Evolutionary conservation across 164 flowering plant species (phyloP).

Genomic region (grape (Vitis vinifera)): ASM3070453v1 NC_081819.1:20574001-20574500

Average conservation of each 20-base stretch:
- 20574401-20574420: slow-evolving; percentile 78
- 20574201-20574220: slow-evolving; percentile 87
- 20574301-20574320: slow-evolving; percentile 75
- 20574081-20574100: slow-evolving; percentile 79
- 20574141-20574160: slow-evolving; percentile 64
- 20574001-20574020: slow-evolving; percentile 59
- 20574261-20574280: slow-evolving; percentile 67
- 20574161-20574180: slow-evolving; percentile 86
- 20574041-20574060: slow-evolving; percentile 93
- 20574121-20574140: slow-evolving; percentile 73
- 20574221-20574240: slow-evolving; percentile 67
- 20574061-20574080: slow-evolving; percentile 90
- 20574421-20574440: slow-evolving; percentile 66
- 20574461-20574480: slow-evolving; percentile 93
- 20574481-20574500: slow-evolving; percentile 80
- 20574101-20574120: slow-evolving; percentile 75
- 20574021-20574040: slow-evolving; percentile 70
- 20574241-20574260: slow-evolving; percentile 65
- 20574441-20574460: slow-evolving; percentile 90
- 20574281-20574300: slow-evolving; percentile 73
- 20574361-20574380: slow-evolving; percentile 72
- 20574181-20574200: slow-evolving; percentile 88
- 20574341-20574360: slow-evolving; percentile 88
- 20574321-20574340: slow-evolving; percentile 87
- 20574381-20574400: slow-evolving; percentile 56